Conservation (phyloP, 345 rosid species). For the Hibiscus syriacus region DNA sequence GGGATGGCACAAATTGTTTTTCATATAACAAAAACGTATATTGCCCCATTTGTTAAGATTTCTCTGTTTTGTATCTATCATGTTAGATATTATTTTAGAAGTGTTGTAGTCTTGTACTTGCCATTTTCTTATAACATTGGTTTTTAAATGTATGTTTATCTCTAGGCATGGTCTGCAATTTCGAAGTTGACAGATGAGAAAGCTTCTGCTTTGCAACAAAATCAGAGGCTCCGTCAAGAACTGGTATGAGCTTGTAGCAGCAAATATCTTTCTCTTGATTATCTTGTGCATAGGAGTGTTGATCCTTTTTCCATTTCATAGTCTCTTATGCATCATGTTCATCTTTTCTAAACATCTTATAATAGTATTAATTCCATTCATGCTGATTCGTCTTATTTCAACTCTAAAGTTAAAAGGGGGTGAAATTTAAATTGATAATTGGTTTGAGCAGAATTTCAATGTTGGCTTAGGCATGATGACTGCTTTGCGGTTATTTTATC, state of each 20-base stretch:
- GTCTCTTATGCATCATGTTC: neutral
- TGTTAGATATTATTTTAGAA: neutral
- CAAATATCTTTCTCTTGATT: neutral
- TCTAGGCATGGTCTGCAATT: conserved; percentile 62
- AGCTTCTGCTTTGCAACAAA: conserved; percentile 48
- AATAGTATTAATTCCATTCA: neutral
- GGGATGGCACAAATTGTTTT: neutral
- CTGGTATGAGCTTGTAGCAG: conserved; percentile 38
- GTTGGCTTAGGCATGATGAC: neutral
- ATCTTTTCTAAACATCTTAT: neutral
- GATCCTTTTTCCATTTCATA: neutral
- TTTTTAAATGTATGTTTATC: conserved; percentile 10
- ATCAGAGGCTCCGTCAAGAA: conserved; percentile 52
- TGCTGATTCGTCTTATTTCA: neutral
- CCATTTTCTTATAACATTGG: neutral
- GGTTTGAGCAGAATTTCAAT: neutral
- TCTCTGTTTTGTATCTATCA: neutral
- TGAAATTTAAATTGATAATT: neutral
- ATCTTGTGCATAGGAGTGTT: neutral
- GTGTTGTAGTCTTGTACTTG: neutral
- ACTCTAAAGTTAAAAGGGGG: neutral
- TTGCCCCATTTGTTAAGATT: neutral
- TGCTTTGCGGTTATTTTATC: neutral
- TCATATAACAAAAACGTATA: neutral
- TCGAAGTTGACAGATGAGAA: conserved; percentile 79